Percentiles rank a stretch among this genome's conserved stretches.
These are phyloP conservation scores for Ophiostoma perfectum DNA, from an alignment of 2,329 filamentous ascomycete species.

Conservation along the genomic window DNA sequence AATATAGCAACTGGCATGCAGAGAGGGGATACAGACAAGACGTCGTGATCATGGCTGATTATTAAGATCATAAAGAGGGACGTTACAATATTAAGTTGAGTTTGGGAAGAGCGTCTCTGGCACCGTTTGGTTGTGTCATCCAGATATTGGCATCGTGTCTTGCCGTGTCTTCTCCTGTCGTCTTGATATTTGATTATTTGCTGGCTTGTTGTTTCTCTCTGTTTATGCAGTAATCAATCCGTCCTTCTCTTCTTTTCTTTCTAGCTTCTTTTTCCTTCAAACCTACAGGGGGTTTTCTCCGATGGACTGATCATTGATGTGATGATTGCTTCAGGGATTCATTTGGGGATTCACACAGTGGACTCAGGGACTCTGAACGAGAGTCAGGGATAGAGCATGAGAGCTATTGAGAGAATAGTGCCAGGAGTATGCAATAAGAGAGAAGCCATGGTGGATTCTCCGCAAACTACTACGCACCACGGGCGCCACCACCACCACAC, in stretches of 20 bases:
- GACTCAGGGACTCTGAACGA: background rate
- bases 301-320: background rate
- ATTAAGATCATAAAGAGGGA: too few species aligned
- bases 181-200: background rate
- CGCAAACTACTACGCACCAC: constrained; percentile 2
- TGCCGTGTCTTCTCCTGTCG: too few species aligned
- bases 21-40: too few species aligned
- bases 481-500: background rate
- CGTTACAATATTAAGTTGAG: too few species aligned
- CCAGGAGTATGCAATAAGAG: background rate
- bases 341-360: background rate
- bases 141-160: too few species aligned
- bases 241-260: background rate
- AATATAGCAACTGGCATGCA: too few species aligned
- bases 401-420: background rate
- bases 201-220: background rate
- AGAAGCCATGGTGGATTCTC: background rate
- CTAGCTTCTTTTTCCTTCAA: background rate
- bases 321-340: constrained; percentile 10
- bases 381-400: background rate
- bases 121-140: too few species aligned
- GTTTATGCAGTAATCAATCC: background rate
- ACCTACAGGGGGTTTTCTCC: background rate
- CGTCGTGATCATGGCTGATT: too few species aligned
- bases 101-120: too few species aligned